These are phyloP conservation scores for Helminthosporium solani DNA, from an alignment of 2,329 filamentous ascomycete genomes.

Conservation along the genomic window DNA sequence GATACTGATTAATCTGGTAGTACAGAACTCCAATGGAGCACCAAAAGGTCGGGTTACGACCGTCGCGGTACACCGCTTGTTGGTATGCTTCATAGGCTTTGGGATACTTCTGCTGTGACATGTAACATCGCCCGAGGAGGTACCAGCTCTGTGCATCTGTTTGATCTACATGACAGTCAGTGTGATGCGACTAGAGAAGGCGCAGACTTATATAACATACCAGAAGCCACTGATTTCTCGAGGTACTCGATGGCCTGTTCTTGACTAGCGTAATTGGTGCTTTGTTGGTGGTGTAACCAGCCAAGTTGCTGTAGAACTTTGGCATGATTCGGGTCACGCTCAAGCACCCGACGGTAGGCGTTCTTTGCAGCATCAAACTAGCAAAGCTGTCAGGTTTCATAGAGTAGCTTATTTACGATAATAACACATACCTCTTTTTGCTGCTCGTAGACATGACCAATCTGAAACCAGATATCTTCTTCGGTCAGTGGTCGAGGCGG, in stretches of 20 bases:
- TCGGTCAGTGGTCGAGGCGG: conserved; percentile 90
- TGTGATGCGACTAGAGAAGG: conserved; percentile 11
- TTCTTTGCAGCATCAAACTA: conserved; percentile 91
- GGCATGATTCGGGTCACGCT: conserved; percentile 92
- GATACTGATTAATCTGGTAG: conserved; percentile 99
- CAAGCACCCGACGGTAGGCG: conserved; percentile 89
- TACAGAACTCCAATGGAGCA: conserved; percentile 98
- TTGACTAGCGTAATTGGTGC: conserved; percentile 84
- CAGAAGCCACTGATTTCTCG: conserved; percentile 91
- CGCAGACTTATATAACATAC: conserved; percentile 53
- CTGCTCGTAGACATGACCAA: conserved; percentile 97
- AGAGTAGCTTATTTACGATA: not conserved
- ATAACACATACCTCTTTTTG: conserved; percentile 85
- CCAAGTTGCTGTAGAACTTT: conserved; percentile 98
- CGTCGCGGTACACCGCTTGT: conserved; percentile 96
- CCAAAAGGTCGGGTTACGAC: conserved; percentile 98
- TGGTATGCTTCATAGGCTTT: conserved; percentile 99
- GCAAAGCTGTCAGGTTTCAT: conserved; percentile 25
- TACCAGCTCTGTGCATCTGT: conserved; percentile 98
- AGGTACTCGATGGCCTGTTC: conserved; percentile 96
- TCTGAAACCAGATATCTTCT: conserved; percentile 99
- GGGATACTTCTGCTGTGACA: conserved; percentile 98
- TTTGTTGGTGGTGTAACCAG: conserved; percentile 97
- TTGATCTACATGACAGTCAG: conserved; percentile 63
- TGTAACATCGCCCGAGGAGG: conserved; percentile 93